Percentiles rank a stretch among this genome's conserved stretches.
Evolutionary conservation across 1,284 basidiomycete genomes (phyloP).

Genomic region (Ceratorhiza oryzae-sativae): DNA sequence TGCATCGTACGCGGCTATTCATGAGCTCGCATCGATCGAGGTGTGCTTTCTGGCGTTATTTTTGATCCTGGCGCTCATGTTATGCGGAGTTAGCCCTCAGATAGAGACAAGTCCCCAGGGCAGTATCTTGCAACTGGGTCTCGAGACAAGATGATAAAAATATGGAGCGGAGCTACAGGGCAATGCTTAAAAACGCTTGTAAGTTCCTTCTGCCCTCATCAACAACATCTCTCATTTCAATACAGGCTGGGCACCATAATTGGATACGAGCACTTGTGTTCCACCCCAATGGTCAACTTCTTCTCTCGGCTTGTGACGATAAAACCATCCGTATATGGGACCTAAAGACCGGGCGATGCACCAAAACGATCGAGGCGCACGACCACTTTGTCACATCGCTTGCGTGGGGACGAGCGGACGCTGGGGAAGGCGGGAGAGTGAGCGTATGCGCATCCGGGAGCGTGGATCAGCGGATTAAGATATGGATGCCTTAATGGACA

Average conservation of each 20-base stretch:
- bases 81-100: conserved; percentile 41
- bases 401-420: conserved; percentile 75
- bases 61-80: neutral
- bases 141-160: conserved; percentile 85
- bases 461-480: conserved; percentile 69
- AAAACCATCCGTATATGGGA: conserved; percentile 93
- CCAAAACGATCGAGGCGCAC: conserved; percentile 83
- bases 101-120: conserved; percentile 53
- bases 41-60: conserved; percentile 54
- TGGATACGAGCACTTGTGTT: conserved; percentile 86
- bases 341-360: conserved; percentile 77
- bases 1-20: conserved; percentile 73
- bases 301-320: conserved; percentile 89
- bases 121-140: conserved; percentile 81
- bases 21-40: conserved; percentile 77
- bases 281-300: conserved; percentile 84
- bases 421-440: conserved; percentile 64
- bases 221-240: neutral
- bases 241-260: conserved; percentile 77
- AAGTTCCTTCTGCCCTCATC: conserved; percentile 44
- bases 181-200: conserved; percentile 74
- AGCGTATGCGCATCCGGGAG: conserved; percentile 85
- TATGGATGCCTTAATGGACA: conserved; percentile 45
- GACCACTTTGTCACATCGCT: conserved; percentile 85
- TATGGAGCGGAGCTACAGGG: conserved; percentile 85